Evolutionary conservation across 1,284 basidiomycete species (phyloP), one percentile per base, ranked within the genome.

Genomic region (Ustilago loliicola): DNA sequence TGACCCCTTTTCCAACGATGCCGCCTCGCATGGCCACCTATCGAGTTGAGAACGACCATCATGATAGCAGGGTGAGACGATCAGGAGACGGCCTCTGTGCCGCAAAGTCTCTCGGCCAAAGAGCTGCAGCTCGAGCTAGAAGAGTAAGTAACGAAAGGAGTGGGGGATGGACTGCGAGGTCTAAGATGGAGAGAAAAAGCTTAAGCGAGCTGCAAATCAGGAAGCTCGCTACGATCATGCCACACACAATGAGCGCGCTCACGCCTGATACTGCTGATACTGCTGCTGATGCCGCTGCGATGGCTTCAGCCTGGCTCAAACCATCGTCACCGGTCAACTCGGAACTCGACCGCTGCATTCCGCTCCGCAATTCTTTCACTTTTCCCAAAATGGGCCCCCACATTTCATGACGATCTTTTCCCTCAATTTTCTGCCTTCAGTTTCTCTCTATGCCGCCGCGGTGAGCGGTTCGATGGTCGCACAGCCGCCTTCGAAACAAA

Each of bases 181-280:
- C 21, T 21, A 27, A 32, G 13, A 8, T 57, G 25, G 55, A 40
- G 45, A 11, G n/a, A n/a, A n/a, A n/a, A n/a, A 27, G 17, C 19
- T 47, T 30, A 45, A 57, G 55, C 55, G 55, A 57, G 55, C n/a
- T 57, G 38, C 55, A 57, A 57, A 57, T 57, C 55, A n/a, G 27
- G 25, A 25, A 27, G 55, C 55, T 57, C 42, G 55, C 42, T 45
- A 30, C 55, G 48, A 29, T 29, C 25, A 25, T 50, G 48, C n/a
- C 48, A 47, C 45, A 21, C 45, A 23, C n/a, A 21, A 23, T 7
- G 45, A 47, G 23, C 19, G 8, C 2, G 45, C 19, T 23, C 45
- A 47, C 45, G 23, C 7, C 29, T 15, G 10, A 11, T 29, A 27
- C 42, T 45, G 42, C 42, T 9, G 42, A 19, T 45, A 15, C 19